These are phyloP conservation scores for Cercospora sp. DNA, from an alignment of 2,329 filamentous ascomycete genomes.

Conservation along the genomic window DNA sequence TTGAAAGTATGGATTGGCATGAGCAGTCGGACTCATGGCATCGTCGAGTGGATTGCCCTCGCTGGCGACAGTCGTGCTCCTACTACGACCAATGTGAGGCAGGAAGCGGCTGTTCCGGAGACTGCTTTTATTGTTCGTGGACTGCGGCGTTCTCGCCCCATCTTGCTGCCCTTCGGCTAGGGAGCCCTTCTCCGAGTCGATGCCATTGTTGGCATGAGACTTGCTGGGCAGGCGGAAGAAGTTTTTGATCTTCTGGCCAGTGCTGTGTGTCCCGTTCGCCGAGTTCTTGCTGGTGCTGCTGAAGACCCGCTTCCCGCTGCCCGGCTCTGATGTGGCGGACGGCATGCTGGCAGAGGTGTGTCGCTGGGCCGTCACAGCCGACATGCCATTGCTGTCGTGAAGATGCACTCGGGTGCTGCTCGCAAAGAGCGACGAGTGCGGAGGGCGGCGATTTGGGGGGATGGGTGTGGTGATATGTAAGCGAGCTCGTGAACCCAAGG, in stretches of 20 bases:
- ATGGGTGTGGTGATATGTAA: conserved; percentile 1
- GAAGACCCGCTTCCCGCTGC: conserved; percentile 48
- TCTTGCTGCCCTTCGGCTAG: conserved; percentile 41
- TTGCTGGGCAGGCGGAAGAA: conserved; percentile 65
- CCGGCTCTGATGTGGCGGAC: conserved; percentile 20
- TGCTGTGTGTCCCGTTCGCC: conserved; percentile 50
- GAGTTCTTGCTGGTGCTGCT: conserved; percentile 46
- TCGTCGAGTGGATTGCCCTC: conserved; percentile 91
- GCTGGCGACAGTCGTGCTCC: conserved; percentile 86
- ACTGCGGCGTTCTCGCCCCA: conserved; percentile 51
- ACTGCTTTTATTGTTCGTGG: conserved; percentile 55
- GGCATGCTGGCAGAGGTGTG: conserved; percentile 30
- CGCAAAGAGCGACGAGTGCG: neutral
- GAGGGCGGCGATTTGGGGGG: conserved; percentile 3
- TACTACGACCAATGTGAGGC: conserved; percentile 79
- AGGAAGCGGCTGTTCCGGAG: conserved; percentile 88
- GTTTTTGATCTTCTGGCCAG: conserved; percentile 66
- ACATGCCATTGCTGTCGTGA: conserved; percentile 14
- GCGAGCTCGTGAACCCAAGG: neutral
- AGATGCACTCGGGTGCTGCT: neutral
- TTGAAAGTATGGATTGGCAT: conserved; percentile 95
- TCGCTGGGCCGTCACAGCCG: conserved; percentile 14
- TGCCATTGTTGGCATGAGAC: conserved; percentile 41
- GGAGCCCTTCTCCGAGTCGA: conserved; percentile 38
- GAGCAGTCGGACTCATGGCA: conserved; percentile 82